phyloP scores from a whole-genome alignment of 306 rosid species.

The Cyamopsis tetragonoloba region DNA sequence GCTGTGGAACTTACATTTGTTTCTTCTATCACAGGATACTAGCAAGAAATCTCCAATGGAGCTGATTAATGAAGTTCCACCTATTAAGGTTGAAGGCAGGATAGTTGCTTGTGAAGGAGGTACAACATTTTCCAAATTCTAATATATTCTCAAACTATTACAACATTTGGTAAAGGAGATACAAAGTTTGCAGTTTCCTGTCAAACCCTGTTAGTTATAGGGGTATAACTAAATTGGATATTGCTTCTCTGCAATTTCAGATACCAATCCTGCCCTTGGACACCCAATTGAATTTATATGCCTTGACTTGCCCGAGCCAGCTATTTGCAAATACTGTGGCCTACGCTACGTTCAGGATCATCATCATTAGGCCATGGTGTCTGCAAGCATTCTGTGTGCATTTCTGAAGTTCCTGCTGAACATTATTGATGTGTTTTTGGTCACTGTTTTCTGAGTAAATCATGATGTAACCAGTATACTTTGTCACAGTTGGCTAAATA shows the following conservation, averaged over 20 bases:
- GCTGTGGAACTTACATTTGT: slow-evolving; percentile 16
- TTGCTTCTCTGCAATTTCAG: slow-evolving; percentile 50
- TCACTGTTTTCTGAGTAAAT: slow-evolving; percentile 22
- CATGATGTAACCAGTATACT: slow-evolving; percentile 27
- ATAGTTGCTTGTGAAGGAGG: slow-evolving; percentile 99
- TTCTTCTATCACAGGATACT: slow-evolving; percentile 54
- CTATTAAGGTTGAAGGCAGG: slow-evolving; percentile 88
- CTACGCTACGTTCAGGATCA: slow-evolving; percentile 78
- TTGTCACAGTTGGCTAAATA: slow-evolving; percentile 43
- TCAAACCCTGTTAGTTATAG: not conserved
- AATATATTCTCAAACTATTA: not conserved
- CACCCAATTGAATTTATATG: slow-evolving; percentile 93
- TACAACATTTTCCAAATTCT: slow-evolving; percentile 21
- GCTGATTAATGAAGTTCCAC: slow-evolving; percentile 95
- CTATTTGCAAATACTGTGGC: slow-evolving; percentile 93
- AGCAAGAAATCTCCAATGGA: slow-evolving; percentile 98
- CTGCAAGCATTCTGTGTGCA: slow-evolving; percentile 24
- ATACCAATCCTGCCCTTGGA: slow-evolving; percentile 72
- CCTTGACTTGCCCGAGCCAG: slow-evolving; percentile 72
- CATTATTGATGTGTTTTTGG: slow-evolving; percentile 22
- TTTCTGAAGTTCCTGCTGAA: slow-evolving; percentile 18
- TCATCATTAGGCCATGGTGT: slow-evolving; percentile 48
- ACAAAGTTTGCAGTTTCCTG: not conserved
- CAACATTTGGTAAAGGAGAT: not conserved
- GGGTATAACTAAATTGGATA: slow-evolving; percentile 20